Conservation (phyloP, 1,139 yeast species). For the Diutina pseudorugosa region DNA sequence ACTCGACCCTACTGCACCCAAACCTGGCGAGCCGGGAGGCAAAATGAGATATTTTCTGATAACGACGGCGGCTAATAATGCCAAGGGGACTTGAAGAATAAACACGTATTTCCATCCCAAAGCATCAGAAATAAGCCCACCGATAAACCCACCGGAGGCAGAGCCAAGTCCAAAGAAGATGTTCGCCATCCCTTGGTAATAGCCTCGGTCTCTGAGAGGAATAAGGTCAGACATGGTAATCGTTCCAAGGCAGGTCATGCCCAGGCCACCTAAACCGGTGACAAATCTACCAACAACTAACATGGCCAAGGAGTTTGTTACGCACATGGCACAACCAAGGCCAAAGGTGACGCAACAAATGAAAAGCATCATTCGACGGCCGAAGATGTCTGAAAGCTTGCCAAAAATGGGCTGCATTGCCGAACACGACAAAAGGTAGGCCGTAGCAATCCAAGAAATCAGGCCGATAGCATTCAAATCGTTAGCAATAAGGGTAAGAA, state of each 20-base stretch:
- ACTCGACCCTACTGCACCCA: constrained; percentile 24
- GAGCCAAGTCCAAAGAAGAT: constrained; percentile 59
- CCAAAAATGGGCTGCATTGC: constrained; percentile 31
- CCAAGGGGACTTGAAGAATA: constrained; percentile 48
- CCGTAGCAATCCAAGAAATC: constrained; percentile 37
- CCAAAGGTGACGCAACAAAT: constrained; percentile 25
- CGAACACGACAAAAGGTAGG: constrained; percentile 20
- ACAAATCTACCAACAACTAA: constrained; percentile 49
- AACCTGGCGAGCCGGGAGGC: constrained; percentile 38
- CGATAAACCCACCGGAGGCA: constrained; percentile 53
- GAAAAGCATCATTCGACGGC: constrained; percentile 15
- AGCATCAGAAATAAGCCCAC: constrained; percentile 60
- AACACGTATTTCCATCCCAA: constrained; percentile 72
- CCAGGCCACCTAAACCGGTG: constrained; percentile 49
- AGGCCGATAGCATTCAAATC: constrained; percentile 27
- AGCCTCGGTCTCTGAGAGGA: constrained; percentile 39
- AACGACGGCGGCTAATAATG: constrained; percentile 34
- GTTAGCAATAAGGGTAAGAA: constrained; percentile 30
- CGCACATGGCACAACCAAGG: constrained; percentile 29
- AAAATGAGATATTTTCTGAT: constrained; percentile 27
- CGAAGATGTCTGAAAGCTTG: constrained; percentile 40
- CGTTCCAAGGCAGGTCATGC: constrained; percentile 37
- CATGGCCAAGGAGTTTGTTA: constrained; percentile 24
- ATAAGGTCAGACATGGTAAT: constrained; percentile 41
- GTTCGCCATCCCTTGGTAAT: constrained; percentile 47